phyloP scores from a whole-genome alignment of 2,329 filamentous ascomycete species.

The Aspergillus sergii region DNA sequence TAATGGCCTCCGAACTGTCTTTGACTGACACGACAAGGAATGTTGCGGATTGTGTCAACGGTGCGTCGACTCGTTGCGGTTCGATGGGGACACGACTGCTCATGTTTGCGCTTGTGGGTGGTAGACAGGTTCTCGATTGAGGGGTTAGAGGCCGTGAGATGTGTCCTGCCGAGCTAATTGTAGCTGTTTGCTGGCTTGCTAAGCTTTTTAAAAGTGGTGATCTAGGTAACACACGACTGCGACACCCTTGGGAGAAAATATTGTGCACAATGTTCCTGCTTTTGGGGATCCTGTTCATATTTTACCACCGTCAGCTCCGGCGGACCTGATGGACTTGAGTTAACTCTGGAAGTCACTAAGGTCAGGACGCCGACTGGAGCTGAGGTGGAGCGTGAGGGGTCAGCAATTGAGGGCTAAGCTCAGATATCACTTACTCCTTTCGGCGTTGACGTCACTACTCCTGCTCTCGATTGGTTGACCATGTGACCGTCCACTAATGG shows the following conservation, averaged over 20 bases:
- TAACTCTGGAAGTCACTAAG: neutral
- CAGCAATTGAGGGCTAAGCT: neutral
- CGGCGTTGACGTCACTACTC: neutral
- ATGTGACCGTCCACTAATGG: neutral
- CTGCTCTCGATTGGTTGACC: neutral
- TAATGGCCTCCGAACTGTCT: slow-evolving; percentile 36
- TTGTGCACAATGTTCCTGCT: neutral
- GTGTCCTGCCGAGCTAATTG: neutral
- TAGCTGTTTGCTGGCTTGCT: neutral
- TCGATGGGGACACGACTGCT: slow-evolving; percentile 4
- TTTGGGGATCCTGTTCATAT: neutral
- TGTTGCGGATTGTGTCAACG: slow-evolving; percentile 56
- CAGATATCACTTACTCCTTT: neutral
- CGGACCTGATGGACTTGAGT: neutral
- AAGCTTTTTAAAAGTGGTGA: neutral
- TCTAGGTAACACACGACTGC: neutral
- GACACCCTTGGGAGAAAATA: neutral
- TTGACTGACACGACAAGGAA: slow-evolving; percentile 55
- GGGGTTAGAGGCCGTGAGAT: neutral
- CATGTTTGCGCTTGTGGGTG: neutral
- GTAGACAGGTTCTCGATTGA: neutral
- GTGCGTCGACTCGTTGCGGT: slow-evolving; percentile 53
- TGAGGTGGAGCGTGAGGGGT: neutral
- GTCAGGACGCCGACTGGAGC: neutral
- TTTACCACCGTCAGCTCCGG: neutral